A percentile compares a stretch with the other conserved stretches of the same genome.
Conservation (phyloP, 2,329 filamentous ascomycete species). For the Hypoxylon sp. region DNA sequence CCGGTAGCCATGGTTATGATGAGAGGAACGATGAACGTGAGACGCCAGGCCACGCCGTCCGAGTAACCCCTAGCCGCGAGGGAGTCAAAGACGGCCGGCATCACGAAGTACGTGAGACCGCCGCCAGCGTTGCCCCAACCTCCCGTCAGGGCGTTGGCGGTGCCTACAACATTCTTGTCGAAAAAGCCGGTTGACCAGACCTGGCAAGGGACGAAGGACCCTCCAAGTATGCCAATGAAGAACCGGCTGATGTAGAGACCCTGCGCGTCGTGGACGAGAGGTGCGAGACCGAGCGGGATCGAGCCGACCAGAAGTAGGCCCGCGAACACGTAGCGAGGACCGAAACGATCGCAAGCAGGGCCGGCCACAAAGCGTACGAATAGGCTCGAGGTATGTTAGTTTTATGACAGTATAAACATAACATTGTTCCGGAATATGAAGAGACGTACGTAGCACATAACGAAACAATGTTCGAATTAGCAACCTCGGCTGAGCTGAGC, state of each 20-base stretch:
- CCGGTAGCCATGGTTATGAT: conserved; percentile 77
- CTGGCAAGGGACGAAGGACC: conserved; percentile 85
- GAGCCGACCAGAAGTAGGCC: conserved; percentile 81
- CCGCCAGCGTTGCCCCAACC: conserved; percentile 90
- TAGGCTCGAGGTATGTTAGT: conserved; percentile 59
- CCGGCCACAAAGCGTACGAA: conserved; percentile 83
- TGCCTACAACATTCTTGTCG: conserved; percentile 91
- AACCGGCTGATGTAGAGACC: conserved; percentile 81
- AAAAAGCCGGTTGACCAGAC: conserved; percentile 95
- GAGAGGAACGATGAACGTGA: conserved; percentile 87
- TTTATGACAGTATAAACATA: neutral
- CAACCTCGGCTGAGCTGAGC: conserved; percentile 77
- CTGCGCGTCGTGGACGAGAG: conserved; percentile 75
- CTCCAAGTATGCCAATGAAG: conserved; percentile 84
- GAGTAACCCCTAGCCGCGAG: conserved; percentile 72
- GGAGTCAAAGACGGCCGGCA: conserved; percentile 90
- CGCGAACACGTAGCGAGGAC: conserved; percentile 83
- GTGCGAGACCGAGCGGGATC: conserved; percentile 85
- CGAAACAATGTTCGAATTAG: conserved; percentile 92
- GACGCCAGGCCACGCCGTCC: conserved; percentile 81
- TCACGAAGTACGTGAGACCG: conserved; percentile 92
- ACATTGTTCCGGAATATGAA: neutral
- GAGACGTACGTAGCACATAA: conserved; percentile 72
- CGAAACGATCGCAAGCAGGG: conserved; percentile 86
- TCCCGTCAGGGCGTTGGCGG: conserved; percentile 85